phyloP scores from a whole-genome alignment of 75 land plant species.

The Sequoiadendron giganteum region DNA sequence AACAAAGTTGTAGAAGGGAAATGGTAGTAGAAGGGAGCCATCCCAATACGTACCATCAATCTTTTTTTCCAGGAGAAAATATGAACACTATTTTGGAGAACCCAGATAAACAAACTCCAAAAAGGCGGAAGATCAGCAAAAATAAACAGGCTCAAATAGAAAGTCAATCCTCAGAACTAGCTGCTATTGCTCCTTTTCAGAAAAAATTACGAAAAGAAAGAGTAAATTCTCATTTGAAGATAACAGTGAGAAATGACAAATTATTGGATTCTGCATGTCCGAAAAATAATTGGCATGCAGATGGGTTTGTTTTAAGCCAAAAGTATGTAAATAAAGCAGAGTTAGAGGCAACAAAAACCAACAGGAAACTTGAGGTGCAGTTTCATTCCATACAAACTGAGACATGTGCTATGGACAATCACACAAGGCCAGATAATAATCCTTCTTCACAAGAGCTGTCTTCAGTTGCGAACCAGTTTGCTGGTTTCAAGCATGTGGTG shows the following conservation, averaged over 20 bases:
- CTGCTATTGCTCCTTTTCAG: not conserved
- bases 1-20: not conserved
- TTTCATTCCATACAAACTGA: not conserved
- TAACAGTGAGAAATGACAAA: not conserved
- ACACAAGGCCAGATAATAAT: not conserved
- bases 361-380: not conserved
- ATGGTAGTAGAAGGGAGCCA: not conserved
- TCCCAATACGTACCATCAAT: not conserved
- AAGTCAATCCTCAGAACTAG: not conserved
- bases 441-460: not conserved
- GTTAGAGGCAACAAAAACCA: not conserved
- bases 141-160: not conserved
- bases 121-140: not conserved
- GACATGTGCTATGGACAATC: not conserved
- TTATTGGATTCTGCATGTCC: not conserved
- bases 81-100: not conserved
- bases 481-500: not conserved
- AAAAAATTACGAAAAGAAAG: not conserved
- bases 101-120: not conserved
- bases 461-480: not conserved
- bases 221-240: not conserved
- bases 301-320: not conserved
- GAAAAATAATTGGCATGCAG: not conserved
- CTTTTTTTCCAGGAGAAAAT: not conserved
- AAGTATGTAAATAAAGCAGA: not conserved